phyloP scores from a whole-genome alignment of 768 basidiomycete species.

The Chiua virens region DNA sequence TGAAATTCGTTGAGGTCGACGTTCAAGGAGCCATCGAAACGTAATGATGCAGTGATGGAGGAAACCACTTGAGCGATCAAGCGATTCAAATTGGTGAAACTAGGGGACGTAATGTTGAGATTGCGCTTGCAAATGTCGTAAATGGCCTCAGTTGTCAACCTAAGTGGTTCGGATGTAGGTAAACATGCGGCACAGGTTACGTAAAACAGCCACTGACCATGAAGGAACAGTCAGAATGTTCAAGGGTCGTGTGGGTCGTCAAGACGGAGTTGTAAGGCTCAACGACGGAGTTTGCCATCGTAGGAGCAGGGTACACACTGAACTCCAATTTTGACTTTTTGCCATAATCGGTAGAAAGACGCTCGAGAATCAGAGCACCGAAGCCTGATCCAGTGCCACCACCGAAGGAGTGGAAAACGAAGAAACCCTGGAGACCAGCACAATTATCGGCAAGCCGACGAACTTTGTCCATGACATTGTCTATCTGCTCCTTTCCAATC shows the following conservation, averaged over 20 bases:
- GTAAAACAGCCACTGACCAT: constrained; percentile 58
- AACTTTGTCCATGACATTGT: constrained; percentile 93
- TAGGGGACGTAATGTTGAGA: constrained; percentile 80
- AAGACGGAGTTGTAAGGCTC: constrained; percentile 98
- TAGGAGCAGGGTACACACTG: constrained; percentile 93
- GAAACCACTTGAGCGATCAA: constrained; percentile 99
- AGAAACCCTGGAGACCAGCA: constrained; percentile 96
- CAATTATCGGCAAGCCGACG: constrained; percentile 96
- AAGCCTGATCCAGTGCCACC: constrained; percentile 99
- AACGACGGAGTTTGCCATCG: constrained; percentile 91
- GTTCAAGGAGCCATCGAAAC: constrained; percentile 64
- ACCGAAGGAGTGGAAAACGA: constrained; percentile 99
- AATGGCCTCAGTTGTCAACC: constrained; percentile 85
- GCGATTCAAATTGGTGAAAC: constrained; percentile 93
- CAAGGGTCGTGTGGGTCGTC: constrained; percentile 97
- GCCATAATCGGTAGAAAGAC: constrained; percentile 95
- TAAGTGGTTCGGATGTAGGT: constrained; percentile 21
- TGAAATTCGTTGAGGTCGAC: constrained; percentile 96
- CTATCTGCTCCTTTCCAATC: constrained; percentile 97
- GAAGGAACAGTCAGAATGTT: constrained; percentile 99
- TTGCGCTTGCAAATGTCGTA: constrained; percentile 86
- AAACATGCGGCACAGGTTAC: neutral
- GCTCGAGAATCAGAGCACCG: constrained; percentile 93
- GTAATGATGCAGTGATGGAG: constrained; percentile 89
- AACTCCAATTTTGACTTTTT: constrained; percentile 99